A percentile compares a stretch with the other conserved stretches of the same genome.
phyloP scores from a whole-genome alignment of 305 asterid genomes.

The Solanum hybrid region DNA sequence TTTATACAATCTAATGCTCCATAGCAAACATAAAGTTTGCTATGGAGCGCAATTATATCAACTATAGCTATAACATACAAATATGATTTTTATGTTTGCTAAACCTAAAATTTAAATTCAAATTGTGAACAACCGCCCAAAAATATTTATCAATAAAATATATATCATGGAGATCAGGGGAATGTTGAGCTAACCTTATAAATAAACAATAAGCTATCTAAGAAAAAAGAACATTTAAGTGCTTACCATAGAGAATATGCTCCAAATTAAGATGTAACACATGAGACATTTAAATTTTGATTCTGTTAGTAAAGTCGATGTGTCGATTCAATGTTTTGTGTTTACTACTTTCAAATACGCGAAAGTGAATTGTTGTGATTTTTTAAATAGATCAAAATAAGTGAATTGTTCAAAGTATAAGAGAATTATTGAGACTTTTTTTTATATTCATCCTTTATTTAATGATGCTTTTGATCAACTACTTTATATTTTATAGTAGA shows the following conservation, averaged over 20 bases:
- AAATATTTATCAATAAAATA: not conserved
- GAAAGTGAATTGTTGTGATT: not conserved
- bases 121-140: not conserved
- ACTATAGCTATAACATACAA: no score
- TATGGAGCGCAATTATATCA: no score
- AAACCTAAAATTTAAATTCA: no score
- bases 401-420: not conserved
- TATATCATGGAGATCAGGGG: not conserved
- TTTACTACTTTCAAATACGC: not conserved
- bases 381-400: not conserved
- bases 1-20: no score
- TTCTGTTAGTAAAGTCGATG: not conserved
- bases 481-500: not conserved
- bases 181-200: not conserved
- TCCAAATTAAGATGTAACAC: not conserved
- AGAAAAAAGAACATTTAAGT: not conserved
- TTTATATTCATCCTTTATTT: not conserved
- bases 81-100: no score
- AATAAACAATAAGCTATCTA: not conserved
- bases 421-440: not conserved
- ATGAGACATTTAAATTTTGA: not conserved
- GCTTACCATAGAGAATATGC: not conserved
- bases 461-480: not conserved
- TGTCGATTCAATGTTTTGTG: not conserved
- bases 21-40: no score